Evolutionary conservation across 2,329 filamentous ascomycete genomes (phyloP).

Genomic region (Fusarium dlaminii): DNA sequence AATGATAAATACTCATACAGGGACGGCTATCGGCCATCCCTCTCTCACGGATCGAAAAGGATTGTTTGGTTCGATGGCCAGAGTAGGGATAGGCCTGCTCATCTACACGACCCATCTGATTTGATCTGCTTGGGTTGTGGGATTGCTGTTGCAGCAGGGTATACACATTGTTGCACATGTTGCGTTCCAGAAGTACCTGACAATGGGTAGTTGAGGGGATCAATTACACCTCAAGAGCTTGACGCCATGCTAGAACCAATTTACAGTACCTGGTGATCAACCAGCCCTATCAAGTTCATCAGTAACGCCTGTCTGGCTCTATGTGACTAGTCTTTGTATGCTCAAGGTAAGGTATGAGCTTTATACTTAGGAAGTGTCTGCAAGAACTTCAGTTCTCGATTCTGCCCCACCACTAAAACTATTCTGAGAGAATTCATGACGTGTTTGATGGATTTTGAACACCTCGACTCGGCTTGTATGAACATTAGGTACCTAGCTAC

Average conservation of each 20-base stretch:
- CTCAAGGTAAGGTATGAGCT: background rate
- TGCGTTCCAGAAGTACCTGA: background rate
- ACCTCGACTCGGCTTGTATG: background rate
- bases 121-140: conserved; percentile 4
- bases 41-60: background rate
- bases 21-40: conserved; percentile 1
- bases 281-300: background rate
- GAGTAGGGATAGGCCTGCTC: background rate
- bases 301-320: background rate
- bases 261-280: background rate
- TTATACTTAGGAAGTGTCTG: background rate
- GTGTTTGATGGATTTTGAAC: background rate
- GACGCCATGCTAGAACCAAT: background rate
- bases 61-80: background rate
- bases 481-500: background rate
- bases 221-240: background rate
- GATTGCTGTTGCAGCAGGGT: conserved; percentile 10
- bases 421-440: background rate
- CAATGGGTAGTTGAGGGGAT: conserved; percentile 1
- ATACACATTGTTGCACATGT: background rate
- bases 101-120: background rate
- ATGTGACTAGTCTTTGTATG: background rate
- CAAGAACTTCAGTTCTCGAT: background rate
- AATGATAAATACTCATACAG: conserved; percentile 20
- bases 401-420: background rate